These are phyloP conservation scores for Penicillium concentricum DNA, from an alignment of 2,329 filamentous ascomycete genomes.

Conservation along the genomic window DNA sequence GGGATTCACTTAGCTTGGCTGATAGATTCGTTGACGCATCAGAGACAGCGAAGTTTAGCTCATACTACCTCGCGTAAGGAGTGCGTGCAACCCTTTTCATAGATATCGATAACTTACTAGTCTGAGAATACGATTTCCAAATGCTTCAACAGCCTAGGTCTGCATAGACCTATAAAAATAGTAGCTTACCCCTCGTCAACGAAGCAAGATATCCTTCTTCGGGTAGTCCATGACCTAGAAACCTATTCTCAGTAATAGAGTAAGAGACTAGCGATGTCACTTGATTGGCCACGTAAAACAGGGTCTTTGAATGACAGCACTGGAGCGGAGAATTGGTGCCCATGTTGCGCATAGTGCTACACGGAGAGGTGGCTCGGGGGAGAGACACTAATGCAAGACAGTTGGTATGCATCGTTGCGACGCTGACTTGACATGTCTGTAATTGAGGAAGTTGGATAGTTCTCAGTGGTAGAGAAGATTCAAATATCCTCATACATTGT, in stretches of 20 bases:
- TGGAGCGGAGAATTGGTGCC: background rate
- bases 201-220: background rate
- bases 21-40: background rate
- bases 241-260: background rate
- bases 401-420: slow-evolving; percentile 4
- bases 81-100: slow-evolving; percentile 6
- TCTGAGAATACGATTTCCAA: background rate
- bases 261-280: background rate
- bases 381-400: background rate
- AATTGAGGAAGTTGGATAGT: background rate
- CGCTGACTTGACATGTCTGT: background rate
- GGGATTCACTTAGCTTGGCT: background rate
- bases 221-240: background rate
- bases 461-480: background rate
- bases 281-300: background rate
- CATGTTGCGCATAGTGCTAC: slow-evolving; percentile 4
- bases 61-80: slow-evolving; percentile 1
- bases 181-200: background rate
- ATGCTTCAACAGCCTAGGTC: background rate
- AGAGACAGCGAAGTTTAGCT: background rate
- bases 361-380: background rate
- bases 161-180: background rate
- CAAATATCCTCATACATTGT: background rate
- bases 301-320: background rate
- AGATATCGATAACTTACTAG: background rate